Percentiles rank a stretch among this genome's conserved stretches.
Evolutionary conservation across 2,329 filamentous ascomycete species (phyloP).

Genomic region (Drechslerella coelobrocha): DNA sequence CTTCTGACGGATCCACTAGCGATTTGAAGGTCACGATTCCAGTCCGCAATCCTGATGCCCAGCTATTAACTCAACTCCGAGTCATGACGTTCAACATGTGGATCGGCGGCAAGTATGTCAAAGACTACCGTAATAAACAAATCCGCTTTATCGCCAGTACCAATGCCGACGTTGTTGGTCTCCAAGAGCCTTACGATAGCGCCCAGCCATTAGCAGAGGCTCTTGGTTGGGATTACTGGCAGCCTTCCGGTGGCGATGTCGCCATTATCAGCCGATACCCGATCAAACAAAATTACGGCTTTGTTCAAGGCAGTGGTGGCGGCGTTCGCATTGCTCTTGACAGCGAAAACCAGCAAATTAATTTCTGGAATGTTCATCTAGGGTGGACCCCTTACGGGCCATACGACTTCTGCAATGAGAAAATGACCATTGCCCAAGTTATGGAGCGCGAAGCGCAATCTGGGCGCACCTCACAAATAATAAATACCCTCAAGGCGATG

Average conservation of each 20-base stretch:
- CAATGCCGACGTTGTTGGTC: slow-evolving; percentile 58
- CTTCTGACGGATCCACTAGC: slow-evolving; percentile 53
- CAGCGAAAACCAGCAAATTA: slow-evolving; percentile 56
- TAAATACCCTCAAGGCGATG: slow-evolving; percentile 57
- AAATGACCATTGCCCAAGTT: slow-evolving; percentile 57
- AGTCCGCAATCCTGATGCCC: slow-evolving; percentile 53
- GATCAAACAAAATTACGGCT: slow-evolving; percentile 56
- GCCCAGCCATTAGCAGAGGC: slow-evolving; percentile 57
- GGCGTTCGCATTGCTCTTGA: slow-evolving; percentile 58
- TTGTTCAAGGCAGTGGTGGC: slow-evolving; percentile 54
- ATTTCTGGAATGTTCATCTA: slow-evolving; percentile 58
- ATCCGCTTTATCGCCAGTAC: slow-evolving; percentile 57
- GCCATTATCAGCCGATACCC: slow-evolving; percentile 59
- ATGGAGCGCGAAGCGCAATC: slow-evolving; percentile 58
- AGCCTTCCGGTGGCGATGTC: slow-evolving; percentile 55
- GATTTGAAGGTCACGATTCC: slow-evolving; percentile 57
- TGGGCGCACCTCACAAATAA: slow-evolving; percentile 59
- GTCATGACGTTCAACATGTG: slow-evolving; percentile 60
- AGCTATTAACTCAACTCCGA: slow-evolving; percentile 56
- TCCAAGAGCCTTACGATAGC: slow-evolving; percentile 58
- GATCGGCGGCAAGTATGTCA: slow-evolving; percentile 58
- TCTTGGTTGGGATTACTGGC: slow-evolving; percentile 59
- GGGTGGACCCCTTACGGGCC: slow-evolving; percentile 60
- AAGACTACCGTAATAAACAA: slow-evolving; percentile 59
- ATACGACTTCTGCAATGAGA: slow-evolving; percentile 60